Percentiles rank a stretch among this genome's conserved stretches.
phyloP scores from a whole-genome alignment of 2,329 filamentous ascomycete species.

The Golovinomyces cichoracearum region DNA sequence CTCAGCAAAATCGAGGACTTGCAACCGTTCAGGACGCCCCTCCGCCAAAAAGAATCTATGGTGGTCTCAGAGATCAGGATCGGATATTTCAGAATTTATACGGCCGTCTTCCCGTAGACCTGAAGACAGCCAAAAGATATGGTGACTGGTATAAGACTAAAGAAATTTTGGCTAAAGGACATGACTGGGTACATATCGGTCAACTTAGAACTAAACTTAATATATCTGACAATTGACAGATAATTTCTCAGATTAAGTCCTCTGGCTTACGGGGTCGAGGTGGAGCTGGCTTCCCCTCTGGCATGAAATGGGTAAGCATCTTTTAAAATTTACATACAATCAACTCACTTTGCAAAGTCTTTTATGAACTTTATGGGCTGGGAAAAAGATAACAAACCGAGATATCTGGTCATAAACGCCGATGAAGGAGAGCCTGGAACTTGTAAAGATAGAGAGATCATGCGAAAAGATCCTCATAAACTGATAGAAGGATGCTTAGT shows the following conservation, averaged over 20 bases:
- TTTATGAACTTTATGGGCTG: conserved; percentile 99
- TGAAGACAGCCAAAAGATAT: conserved; percentile 90
- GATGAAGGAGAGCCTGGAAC: conserved; percentile 97
- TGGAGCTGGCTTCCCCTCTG: conserved; percentile 92
- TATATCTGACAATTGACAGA: conserved; percentile 22
- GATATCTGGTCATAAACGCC: conserved; percentile 93
- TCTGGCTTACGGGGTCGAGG: conserved; percentile 87
- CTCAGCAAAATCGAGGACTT: conserved; percentile 40
- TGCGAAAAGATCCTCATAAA: conserved; percentile 99
- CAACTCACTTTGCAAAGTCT: conserved; percentile 31
- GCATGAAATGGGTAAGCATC: conserved; percentile 80
- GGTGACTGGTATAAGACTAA: conserved; percentile 99
- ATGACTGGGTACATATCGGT: conserved; percentile 46
- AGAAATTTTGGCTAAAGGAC: conserved; percentile 87
- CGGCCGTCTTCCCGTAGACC: conserved; percentile 66
- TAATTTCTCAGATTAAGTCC: conserved; percentile 90
- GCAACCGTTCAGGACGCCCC: conserved; percentile 54
- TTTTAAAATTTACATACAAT: not conserved
- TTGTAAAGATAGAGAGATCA: conserved; percentile 98
- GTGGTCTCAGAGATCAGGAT: conserved; percentile 84
- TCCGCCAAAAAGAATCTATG: conserved; percentile 43
- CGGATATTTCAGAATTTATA: conserved; percentile 98
- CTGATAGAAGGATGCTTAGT: conserved; percentile 91
- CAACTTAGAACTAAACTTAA: not conserved
- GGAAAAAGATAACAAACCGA: conserved; percentile 90